A percentile compares a stretch with the other conserved stretches of the same genome.
Evolutionary conservation across 164 flowering plant genomes (phyloP).

Genomic region (Magnolia kwangsiensis): DNA sequence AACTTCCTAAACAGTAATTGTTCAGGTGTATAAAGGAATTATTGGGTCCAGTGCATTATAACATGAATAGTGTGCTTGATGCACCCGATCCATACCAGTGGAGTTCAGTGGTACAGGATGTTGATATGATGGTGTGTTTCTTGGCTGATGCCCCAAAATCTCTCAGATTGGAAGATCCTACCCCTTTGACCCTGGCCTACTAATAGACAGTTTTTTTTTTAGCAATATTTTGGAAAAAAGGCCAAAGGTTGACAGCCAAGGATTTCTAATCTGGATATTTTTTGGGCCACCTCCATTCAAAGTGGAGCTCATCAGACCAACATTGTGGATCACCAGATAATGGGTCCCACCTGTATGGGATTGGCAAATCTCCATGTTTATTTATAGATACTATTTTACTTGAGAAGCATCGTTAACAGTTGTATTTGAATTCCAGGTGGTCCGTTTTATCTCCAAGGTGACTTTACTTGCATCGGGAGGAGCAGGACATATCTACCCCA

Average conservation of each 20-base stretch:
- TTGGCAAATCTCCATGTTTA: neutral
- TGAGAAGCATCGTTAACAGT: neutral
- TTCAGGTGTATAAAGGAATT: neutral
- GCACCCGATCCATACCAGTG: neutral
- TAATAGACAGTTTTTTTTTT: no score
- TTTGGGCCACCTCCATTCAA: no score
- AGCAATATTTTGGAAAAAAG: neutral
- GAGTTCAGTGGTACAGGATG: neutral
- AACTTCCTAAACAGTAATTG: neutral
- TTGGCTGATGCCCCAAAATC: neutral
- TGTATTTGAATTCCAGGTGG: slow-evolving; percentile 44
- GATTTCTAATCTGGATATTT: no score
- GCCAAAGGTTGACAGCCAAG: neutral
- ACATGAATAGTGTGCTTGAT: neutral
- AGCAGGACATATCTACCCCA: slow-evolving; percentile 94
- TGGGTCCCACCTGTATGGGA: neutral
- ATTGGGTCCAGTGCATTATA: neutral
- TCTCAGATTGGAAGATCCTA: neutral
- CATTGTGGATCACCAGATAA: neutral
- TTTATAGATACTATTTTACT: neutral
- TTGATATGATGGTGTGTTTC: neutral
- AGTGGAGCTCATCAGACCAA: no score
- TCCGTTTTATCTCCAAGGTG: slow-evolving; percentile 83
- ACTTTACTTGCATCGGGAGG: slow-evolving; percentile 97
- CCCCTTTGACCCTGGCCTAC: neutral